These are phyloP conservation scores for Fraxinus nigra DNA, from an alignment of 305 asterid genomes.

Conservation along the genomic window DNA sequence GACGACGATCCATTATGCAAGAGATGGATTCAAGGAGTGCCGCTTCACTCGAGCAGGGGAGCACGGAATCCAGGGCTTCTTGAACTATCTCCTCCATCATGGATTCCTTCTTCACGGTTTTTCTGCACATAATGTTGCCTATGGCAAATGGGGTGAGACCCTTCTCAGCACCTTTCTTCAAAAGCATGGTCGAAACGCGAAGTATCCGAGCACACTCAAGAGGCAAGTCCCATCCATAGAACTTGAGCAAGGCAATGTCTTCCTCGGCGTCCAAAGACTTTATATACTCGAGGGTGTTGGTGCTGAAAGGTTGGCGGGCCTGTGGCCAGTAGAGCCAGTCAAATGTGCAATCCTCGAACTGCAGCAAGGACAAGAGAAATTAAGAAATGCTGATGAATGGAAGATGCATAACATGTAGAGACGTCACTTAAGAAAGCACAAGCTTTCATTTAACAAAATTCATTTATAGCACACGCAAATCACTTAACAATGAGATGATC, in stretches of 20 bases:
- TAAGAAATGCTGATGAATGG: background rate
- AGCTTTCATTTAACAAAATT: background rate
- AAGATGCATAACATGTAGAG: background rate
- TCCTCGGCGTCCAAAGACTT: slow-evolving; percentile 66
- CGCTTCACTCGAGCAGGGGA: slow-evolving; percentile 69
- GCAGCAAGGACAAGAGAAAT: slow-evolving; percentile 12
- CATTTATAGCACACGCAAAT: background rate
- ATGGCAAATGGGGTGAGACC: slow-evolving; percentile 76
- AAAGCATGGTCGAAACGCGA: slow-evolving; percentile 85
- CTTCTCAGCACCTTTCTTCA: slow-evolving; percentile 72
- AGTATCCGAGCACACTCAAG: slow-evolving; percentile 66
- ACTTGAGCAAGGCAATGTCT: slow-evolving; percentile 77
- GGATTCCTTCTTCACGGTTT: slow-evolving; percentile 57
- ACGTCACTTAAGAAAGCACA: background rate
- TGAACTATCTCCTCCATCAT: slow-evolving; percentile 66
- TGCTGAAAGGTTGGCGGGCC: slow-evolving; percentile 72
- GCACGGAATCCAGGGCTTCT: slow-evolving; percentile 62
- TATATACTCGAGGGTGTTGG: slow-evolving; percentile 67
- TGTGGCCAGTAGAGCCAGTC: slow-evolving; percentile 99
- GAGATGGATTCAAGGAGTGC: slow-evolving; percentile 66
- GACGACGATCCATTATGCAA: slow-evolving; percentile 55
- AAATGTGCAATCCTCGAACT: slow-evolving; percentile 95
- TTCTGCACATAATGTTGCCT: slow-evolving; percentile 80
- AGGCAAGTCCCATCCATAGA: slow-evolving; percentile 87
- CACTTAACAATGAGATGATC: background rate